Conservation (phyloP, 371 early-diverging fungal species). For the Synchytrium microbalum region DNA sequence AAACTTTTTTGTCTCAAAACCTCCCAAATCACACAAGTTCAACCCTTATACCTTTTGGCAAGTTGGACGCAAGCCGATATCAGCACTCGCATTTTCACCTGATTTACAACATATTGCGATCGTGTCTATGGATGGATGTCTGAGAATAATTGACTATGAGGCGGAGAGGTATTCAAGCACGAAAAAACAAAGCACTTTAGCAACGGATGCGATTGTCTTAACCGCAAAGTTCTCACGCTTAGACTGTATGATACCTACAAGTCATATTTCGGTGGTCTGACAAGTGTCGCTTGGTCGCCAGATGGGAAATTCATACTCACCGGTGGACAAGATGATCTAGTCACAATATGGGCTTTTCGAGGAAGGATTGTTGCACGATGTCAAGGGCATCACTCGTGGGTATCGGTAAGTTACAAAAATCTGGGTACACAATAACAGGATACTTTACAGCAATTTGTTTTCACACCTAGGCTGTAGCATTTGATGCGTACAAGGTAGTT, state of each 20-base stretch:
- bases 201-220: not conserved
- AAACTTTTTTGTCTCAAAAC: constrained; percentile 19
- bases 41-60: constrained; percentile 76
- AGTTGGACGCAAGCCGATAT: constrained; percentile 55
- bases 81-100: constrained; percentile 80
- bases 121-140: constrained; percentile 64
- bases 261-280: constrained; percentile 77
- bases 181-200: not conserved
- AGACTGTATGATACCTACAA: constrained; percentile 61
- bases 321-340: constrained; percentile 90
- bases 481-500: not conserved
- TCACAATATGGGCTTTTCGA: constrained; percentile 82
- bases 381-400: constrained; percentile 92
- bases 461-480: not conserved
- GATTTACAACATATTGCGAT: constrained; percentile 74
- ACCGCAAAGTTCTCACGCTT: not conserved
- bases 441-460: not conserved
- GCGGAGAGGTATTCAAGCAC: constrained; percentile 43
- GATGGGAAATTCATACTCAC: constrained; percentile 87
- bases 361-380: constrained; percentile 76
- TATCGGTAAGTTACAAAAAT: constrained; percentile 19
- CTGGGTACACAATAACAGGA: not conserved
- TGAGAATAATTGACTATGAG: constrained; percentile 68
- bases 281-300: constrained; percentile 83
- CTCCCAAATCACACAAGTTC: constrained; percentile 43